Evolutionary conservation across 495 filamentous ascomycete genomes (phyloP), one percentile per base, ranked within the genome.

Genomic region (Neurospora pannonica): DNA sequence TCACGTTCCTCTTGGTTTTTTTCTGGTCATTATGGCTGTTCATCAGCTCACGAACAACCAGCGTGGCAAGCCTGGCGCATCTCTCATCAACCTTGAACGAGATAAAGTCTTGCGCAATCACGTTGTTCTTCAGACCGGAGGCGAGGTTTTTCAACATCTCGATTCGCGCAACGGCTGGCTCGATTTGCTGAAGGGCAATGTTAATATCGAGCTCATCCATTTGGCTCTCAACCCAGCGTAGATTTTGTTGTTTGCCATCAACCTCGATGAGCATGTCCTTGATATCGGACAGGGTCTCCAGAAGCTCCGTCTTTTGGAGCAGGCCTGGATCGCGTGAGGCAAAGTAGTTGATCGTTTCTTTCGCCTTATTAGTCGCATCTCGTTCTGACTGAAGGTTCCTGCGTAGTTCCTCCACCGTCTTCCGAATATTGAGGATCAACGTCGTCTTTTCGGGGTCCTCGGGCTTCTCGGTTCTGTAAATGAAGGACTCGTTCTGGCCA

Each of bases 201-300:
- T 94, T 91, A 76, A 97, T 97, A 77, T 98, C 97, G 5, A 99
- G 89, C 78, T 97, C 94, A 79, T 99, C 96, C 77, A 99, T 91
- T 83, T 98, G 94, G 60, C 89, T 88, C 79, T 99, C 96, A 0
- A 98, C 94, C 93, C 93, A 97, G 28, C 96, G 92, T 21, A 99
- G 86, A 77, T 95, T 97, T 80, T 97, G 93, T 77, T 97, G 95
- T 77, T 97, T 95, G 31, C 97, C 96, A 77, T 98, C 96, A 36
- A 98, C 94, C 76, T 98, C 97, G 74, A 99, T 94, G 42, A 97
- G 86, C 82, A 97, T 88, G 76, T 94, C 92, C 77, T 89, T 90
- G 77, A 88, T 90, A 39, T 91, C 89, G 46, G 90, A 90, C 7
- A 93, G 82, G 24, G 86, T 89, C 77, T 92, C 89, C 15, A 94